Base-by-base conservation (phyloP, 1,139 yeast species). In the Zygotorulaspora mrakii region DNA sequence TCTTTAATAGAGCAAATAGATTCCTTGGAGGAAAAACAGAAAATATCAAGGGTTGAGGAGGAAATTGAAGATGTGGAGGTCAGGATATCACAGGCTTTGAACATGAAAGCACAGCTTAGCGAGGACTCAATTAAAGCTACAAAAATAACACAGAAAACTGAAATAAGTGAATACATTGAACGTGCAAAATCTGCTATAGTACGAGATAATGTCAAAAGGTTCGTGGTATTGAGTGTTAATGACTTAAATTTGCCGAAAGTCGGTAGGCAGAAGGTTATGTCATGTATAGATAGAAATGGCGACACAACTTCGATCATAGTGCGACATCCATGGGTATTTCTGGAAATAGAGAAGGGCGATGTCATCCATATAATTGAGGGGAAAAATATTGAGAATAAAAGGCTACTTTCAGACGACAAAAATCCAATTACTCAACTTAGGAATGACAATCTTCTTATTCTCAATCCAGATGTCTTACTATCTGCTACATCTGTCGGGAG, bases 401-500 rank as follows among this genome's bases (percentile, higher is more conserved):
- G 55, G 25, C 38, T 60, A 17, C 40, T 60, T 13, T 54, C 64
- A 1, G 64, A 61, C 23, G 58, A 59, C 18, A 50, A 45, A 22
- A 52, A 51, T 42, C 58, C 62, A 7, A 29, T 52, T 69, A 73
- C 84, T 3, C 86, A 83, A 46, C 62, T 67, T 26, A 77, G 76
- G 45, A 64, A 71, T 21, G 73, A 72, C 33, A 79, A 83, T 51
- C 60, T 88, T 17, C 62, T 89, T 25, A 73, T 91, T 17, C 73
- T 94, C 73, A 77, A 85, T 51, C 98, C 98, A 0, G 98, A 91
- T 57, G 65, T 76, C 2, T 65, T 91, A 10, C 67, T 91, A 1
- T 77, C 96, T 0, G 88, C 95, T 3, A 91, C 98, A 0, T 69
- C 82, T 3, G 76, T 88, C 1, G 82, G 96, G 0, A 85, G 81